Evolutionary conservation across 331 rosid genomes (phyloP), one percentile per base, ranked within the genome.

Genomic region (Malus hybrid): DNA sequence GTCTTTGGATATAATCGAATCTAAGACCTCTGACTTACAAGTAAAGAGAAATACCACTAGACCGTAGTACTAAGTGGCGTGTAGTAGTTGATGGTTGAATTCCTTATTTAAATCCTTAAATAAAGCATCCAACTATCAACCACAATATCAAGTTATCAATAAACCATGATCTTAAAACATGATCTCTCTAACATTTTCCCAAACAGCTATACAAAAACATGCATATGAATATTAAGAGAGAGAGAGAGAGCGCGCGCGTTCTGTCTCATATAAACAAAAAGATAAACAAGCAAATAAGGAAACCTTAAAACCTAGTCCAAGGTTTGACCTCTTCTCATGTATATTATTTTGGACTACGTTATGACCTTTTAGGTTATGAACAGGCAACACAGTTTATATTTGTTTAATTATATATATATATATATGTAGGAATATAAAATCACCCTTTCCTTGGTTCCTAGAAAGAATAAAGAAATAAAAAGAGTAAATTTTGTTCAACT

Each of bases 221-320:
- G 29, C 29, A 28, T 28, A 28, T 28, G 29, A 28, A 28, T 28
- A 28, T 28, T 28, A 3, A 69, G 30, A 68, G 66, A 76, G 52
- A 63, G 14, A 62, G 20, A 70, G 34, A 65, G 30, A 76, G 32
- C 15, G 68, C 20, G 73, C 58, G 22, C 5, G 44, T 69, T 58
- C 77, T 39, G 11, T 19, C 74, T 28, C 29, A 28, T 28, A 28
- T 28, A 28, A 28, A 28, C 29, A 28, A 28, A 28, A 28, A 28
- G 34, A 75, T 72, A 71, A 63, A 52, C 77, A 72, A 64, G 36
- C 74, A 72, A 75, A 53, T 66, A 70, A 63, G 56, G 80, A 80
- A 87, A 82, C 90, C 86, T 77, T 78, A 80, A 82, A 88, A 80
- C 71, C 63, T 36, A 84, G 76, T 71, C 78, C 88, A 87, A 90